Conservation (phyloP, 2,329 filamentous ascomycete genomes). For the Trichoderma sp. region DNA sequence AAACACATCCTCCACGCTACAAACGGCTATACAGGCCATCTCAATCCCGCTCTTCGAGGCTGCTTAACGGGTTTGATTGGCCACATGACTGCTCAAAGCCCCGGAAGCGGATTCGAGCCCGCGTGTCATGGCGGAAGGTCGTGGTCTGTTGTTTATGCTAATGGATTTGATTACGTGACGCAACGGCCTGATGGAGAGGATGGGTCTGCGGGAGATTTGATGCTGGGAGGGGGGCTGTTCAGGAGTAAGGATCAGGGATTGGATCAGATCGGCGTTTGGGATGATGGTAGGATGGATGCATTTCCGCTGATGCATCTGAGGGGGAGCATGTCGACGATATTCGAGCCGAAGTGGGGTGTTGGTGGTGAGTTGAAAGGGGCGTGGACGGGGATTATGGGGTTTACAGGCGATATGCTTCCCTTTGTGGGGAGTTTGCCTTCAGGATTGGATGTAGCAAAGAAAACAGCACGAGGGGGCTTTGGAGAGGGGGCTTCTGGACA, state of each 20-base stretch:
- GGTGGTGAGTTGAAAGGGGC: constrained; percentile 42
- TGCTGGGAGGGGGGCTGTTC: constrained; percentile 59
- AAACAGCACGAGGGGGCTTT: neutral
- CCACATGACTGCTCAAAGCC: constrained; percentile 56
- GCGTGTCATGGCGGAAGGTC: constrained; percentile 44
- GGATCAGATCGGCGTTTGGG: constrained; percentile 51
- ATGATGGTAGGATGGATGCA: constrained; percentile 49
- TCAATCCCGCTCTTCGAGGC: constrained; percentile 54
- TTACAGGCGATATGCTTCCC: constrained; percentile 54
- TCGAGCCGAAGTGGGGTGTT: constrained; percentile 45
- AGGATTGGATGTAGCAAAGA: neutral
- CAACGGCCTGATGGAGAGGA: constrained; percentile 45
- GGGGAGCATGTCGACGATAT: constrained; percentile 49
- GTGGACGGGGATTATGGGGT: constrained; percentile 56
- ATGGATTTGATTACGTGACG: constrained; percentile 57
- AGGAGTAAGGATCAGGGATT: constrained; percentile 48
- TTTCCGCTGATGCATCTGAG: constrained; percentile 46
- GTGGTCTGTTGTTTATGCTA: constrained; percentile 54
- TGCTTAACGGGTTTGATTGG: constrained; percentile 51
- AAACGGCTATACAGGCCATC: constrained; percentile 56
- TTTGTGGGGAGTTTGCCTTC: constrained; percentile 52
- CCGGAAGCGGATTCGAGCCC: constrained; percentile 42
- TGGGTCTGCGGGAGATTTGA: constrained; percentile 49
- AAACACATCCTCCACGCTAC: constrained; percentile 61
- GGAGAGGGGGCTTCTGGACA: constrained; percentile 41